These are phyloP conservation scores for Naganishia vishniacii DNA, from an alignment of 768 basidiomycete species.

Conservation along the genomic window DNA sequence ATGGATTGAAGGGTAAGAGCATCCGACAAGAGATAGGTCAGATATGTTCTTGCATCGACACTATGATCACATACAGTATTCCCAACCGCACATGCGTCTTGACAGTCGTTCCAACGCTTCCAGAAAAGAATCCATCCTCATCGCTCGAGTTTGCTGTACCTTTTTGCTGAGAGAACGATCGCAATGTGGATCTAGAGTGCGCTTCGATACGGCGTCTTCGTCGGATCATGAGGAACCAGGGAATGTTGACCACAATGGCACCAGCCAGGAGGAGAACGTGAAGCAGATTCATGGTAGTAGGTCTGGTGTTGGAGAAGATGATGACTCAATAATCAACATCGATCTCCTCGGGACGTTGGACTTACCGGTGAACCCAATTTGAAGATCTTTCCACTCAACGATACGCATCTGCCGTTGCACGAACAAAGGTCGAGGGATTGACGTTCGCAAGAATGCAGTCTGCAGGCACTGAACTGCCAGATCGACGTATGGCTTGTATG, in stretches of 20 bases:
- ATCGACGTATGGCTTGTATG: too few species aligned
- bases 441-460: too few species aligned
- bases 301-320: too few species aligned
- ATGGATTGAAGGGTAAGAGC: background rate
- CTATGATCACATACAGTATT: background rate
- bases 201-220: conserved; percentile 9
- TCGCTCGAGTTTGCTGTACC: background rate
- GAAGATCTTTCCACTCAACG: too few species aligned
- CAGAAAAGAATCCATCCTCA: background rate
- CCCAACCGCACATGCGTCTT: conserved; percentile 10
- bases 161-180: background rate
- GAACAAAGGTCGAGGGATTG: too few species aligned
- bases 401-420: too few species aligned
- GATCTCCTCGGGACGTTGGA: too few species aligned
- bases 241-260: conserved; percentile 3
- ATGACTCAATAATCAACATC: too few species aligned
- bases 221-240: conserved; percentile 13
- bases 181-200: background rate
- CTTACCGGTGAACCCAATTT: too few species aligned
- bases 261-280: conserved; percentile 1
- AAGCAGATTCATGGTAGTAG: background rate
- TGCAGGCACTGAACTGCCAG: too few species aligned
- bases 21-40: background rate
- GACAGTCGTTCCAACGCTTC: background rate
- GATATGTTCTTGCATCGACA: background rate